These are phyloP conservation scores for Cryptosporidium meleagridis DNA, from an alignment of 169 alveolate species.

Conservation along the genomic window DNA sequence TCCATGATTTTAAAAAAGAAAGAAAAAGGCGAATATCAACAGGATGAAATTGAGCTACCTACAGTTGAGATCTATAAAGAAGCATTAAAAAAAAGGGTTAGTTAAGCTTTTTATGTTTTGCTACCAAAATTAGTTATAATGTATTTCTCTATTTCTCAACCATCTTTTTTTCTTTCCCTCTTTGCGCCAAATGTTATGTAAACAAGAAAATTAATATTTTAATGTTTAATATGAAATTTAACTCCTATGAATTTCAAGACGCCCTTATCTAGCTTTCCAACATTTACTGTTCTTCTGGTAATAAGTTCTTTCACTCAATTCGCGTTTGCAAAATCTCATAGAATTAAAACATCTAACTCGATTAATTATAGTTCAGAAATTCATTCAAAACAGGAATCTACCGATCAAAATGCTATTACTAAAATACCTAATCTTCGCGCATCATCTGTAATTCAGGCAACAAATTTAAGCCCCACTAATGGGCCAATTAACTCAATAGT, in stretches of 20 bases:
- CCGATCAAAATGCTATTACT: background rate
- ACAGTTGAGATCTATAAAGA: slow-evolving; percentile 25
- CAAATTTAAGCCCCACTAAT: slow-evolving; percentile 53
- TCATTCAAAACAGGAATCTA: background rate
- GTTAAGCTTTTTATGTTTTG: background rate
- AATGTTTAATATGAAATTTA: slow-evolving; percentile 3
- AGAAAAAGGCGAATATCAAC: slow-evolving; percentile 62
- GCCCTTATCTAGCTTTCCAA: background rate
- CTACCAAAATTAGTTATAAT: too few species aligned
- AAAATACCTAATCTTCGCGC: background rate
- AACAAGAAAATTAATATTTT: background rate
- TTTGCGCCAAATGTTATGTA: slow-evolving; percentile 19
- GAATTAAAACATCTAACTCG: slow-evolving; percentile 23
- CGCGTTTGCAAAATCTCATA: background rate
- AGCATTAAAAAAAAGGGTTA: slow-evolving; percentile 33
- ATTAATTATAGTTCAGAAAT: background rate
- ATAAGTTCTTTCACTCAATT: background rate
- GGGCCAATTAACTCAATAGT: slow-evolving; percentile 55
- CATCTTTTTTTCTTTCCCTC: background rate
- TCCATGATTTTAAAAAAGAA: slow-evolving; percentile 82
- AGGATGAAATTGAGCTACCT: slow-evolving; percentile 29
- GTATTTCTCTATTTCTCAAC: background rate
- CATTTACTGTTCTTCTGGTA: background rate
- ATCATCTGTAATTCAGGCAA: slow-evolving; percentile 55
- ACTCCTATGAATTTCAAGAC: slow-evolving; percentile 27